Evolutionary conservation across 148 eudicot species (phyloP), one percentile per base, ranked within the genome.

Genomic region (Rhododendron simsii): DNA sequence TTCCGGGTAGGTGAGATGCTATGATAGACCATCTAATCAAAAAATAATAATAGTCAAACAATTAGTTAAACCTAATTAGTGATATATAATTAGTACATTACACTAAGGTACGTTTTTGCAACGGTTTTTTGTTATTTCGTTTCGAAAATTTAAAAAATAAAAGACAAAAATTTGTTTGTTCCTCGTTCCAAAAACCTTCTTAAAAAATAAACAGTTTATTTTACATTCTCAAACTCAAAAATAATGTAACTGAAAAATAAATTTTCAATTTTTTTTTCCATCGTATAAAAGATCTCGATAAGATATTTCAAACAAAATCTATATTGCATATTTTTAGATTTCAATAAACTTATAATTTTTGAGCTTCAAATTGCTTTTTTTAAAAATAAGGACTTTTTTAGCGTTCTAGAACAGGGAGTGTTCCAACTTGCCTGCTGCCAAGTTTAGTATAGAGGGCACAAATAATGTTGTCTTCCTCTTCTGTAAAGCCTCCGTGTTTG

Each of bases 1-100:
- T 92, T 89, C 95, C 98, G 77, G 86, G 91, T 74, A 94, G 89
- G 76, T 92, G 89, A 41, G 95, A 89, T 59, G 98, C 98, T 90
- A 94, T 94, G 83, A 93, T 61, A 13, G 98, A 93, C 98, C 98
- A 94, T 90, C 94, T 91, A 87, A 69, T 47, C n/a, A 84, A 67
- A 83, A 69, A 67, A 71, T 2, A 48, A 73, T 9, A 73, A 11
- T 48, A 82, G n/a, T 11, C 18, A 39, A 45, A 12, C 37, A 7
- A 18, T 86, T n/a, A 51, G 23, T 63, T 16, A 30, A 26, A 75
- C 39, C 79, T n/a, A 44, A 57, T 67, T 2, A 21, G 0, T 63
- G 12, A 67, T 6, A 67, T 67, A 2, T 67, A 69, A 41, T 41
- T 39, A 10, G 35, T 28, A 11, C 16, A 67, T 67, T 28, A 63